Evolutionary conservation across 352 stramenopile genomes (phyloP).

Genomic region (Globisporangium paroecandrum): DNA sequence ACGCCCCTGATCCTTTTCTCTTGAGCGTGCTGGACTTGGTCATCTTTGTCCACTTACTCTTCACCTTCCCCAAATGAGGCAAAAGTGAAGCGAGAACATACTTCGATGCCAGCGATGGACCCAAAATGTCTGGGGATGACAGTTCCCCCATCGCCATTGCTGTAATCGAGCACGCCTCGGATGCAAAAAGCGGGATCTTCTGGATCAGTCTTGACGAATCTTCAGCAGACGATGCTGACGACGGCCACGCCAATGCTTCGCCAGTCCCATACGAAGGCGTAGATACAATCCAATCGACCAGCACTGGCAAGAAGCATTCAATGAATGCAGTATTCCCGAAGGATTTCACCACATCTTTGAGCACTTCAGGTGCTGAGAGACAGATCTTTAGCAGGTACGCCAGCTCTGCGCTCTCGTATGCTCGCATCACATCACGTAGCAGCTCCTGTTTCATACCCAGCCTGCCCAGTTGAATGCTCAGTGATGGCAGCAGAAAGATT

Average conservation of each 20-base stretch:
- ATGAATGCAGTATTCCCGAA: slow-evolving; percentile 52
- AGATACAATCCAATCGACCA: slow-evolving; percentile 65
- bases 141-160: slow-evolving; percentile 52
- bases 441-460: slow-evolving; percentile 28
- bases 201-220: slow-evolving; percentile 11
- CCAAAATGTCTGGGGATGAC: slow-evolving; percentile 44
- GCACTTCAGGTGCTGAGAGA: slow-evolving; percentile 43
- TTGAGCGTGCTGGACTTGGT: slow-evolving; percentile 35
- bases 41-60: slow-evolving; percentile 56
- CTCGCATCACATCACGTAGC: slow-evolving; percentile 39
- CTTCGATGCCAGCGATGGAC: slow-evolving; percentile 54
- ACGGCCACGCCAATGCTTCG: neutral
- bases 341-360: slow-evolving; percentile 36
- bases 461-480: slow-evolving; percentile 42
- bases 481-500: slow-evolving; percentile 50
- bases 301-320: slow-evolving; percentile 50
- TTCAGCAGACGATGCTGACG: slow-evolving; percentile 10
- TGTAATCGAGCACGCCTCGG: slow-evolving; percentile 40
- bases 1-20: slow-evolving; percentile 28
- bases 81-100: slow-evolving; percentile 60
- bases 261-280: slow-evolving; percentile 4
- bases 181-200: slow-evolving; percentile 34
- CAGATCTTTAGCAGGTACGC: slow-evolving; percentile 35
- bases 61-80: slow-evolving; percentile 45
- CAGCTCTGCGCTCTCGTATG: slow-evolving; percentile 59